These are phyloP conservation scores for Blakeslea trispora DNA, from an alignment of 371 early-diverging fungal genomes.

Conservation along the genomic window DNA sequence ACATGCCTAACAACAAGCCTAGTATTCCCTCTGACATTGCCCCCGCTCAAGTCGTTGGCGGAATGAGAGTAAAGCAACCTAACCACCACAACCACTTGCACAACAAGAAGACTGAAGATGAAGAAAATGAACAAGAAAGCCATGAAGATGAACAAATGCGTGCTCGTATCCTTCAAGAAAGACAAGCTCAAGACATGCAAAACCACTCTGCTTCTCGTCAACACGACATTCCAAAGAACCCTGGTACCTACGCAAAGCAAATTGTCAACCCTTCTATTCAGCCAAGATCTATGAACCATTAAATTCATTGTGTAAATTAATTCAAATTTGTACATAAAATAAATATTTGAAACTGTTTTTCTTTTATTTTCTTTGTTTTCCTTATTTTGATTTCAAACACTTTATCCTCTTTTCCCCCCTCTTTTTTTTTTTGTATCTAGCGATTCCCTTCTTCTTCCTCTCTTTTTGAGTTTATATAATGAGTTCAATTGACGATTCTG, in stretches of 20 bases:
- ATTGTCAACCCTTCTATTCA: conserved; percentile 14
- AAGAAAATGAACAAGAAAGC: conserved; percentile 5
- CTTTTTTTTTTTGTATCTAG: neutral
- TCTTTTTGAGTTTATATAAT: neutral
- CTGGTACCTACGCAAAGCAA: conserved; percentile 23
- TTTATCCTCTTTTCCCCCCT: neutral
- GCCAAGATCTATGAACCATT: conserved; percentile 34
- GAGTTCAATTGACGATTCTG: neutral
- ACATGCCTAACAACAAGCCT: neutral
- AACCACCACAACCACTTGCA: neutral
- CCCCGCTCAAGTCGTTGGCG: neutral
- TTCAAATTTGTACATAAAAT: neutral
- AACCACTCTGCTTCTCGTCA: conserved; percentile 21
- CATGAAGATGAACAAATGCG: conserved; percentile 18
- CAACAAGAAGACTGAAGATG: conserved; percentile 6
- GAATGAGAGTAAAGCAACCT: neutral
- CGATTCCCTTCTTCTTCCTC: neutral
- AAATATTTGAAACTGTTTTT: neutral
- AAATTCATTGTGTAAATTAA: conserved; percentile 4
- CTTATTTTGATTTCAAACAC: neutral
- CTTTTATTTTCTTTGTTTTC: neutral
- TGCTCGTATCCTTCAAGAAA: conserved; percentile 22
- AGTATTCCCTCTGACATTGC: neutral
- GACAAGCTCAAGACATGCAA: conserved; percentile 27
- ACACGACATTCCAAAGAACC: conserved; percentile 16